Base-by-base conservation (phyloP, 805 yeast genomes). In the Saccharomycopsis fibuligera region DNA sequence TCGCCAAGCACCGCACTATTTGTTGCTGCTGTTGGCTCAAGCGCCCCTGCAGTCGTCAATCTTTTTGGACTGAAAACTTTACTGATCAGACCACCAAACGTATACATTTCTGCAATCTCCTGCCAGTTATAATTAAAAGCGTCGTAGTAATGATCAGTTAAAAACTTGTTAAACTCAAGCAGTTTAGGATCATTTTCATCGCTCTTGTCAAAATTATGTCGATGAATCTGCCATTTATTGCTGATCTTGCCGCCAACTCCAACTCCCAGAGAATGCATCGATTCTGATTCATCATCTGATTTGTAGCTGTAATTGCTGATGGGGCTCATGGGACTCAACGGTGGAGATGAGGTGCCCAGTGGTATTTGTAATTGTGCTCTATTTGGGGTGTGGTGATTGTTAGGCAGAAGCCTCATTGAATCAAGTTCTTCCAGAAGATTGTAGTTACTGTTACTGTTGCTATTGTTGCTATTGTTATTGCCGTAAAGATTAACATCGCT, bases 131-230 rank as follows among this genome's bases (percentile, higher is more conserved):
- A 53, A 30, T 50, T 47, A 33, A 47, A 38, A n/a, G 36, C 37
- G 17, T 53, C 51, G 23, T 53, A 53, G 24, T 50, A 53, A 8
- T 50, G 17, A 12, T 50, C 54, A 10, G 50, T 40, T 6, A 53
- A 25, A 16, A 21, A 38, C 21, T 35, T 44, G 21, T 37, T 49
- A 4, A 47, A 37, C 14, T 39, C 50, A 6, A 51, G 31, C 43
- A 41, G 44, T 29, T 31, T 35, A 5, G 23, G 42, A 17, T 50
- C 49, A 3, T 30, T 17, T 17, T 49, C 53, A 23, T 50, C 54
- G 4, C 17, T 29, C 33, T 53, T 50, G 22, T 53, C 56, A n/a
- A 47, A 44, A 37, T 53, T 47, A 24, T 47, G 47, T n/a, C 35
- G 22, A 14, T 22, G 31, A 16, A 44, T 29, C 12, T 27, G 40